phyloP scores from a whole-genome alignment of 805 yeast genomes.

The Kurtzmaniella fragi region DNA sequence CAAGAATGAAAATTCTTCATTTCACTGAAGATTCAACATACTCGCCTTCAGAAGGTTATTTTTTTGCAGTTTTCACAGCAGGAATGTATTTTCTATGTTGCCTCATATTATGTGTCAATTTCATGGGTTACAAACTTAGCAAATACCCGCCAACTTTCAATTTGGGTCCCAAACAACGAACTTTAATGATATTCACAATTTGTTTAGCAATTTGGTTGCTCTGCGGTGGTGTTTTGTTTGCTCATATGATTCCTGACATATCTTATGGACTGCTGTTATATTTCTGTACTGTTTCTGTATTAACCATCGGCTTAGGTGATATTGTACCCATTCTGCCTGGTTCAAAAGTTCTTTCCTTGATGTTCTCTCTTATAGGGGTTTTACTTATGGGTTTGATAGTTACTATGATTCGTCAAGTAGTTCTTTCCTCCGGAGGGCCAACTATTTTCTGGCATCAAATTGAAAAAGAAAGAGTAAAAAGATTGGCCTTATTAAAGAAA shows the following conservation, averaged over 20 bases:
- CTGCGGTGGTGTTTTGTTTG: slow-evolving; percentile 52
- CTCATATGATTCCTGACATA: slow-evolving; percentile 31
- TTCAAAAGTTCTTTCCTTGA: slow-evolving; percentile 52
- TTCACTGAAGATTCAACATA: slow-evolving; percentile 12
- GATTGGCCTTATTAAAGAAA: slow-evolving; percentile 15
- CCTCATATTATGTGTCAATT: slow-evolving; percentile 49
- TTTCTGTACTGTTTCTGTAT: slow-evolving; percentile 64
- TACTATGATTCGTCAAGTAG: slow-evolving; percentile 62
- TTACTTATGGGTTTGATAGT: slow-evolving; percentile 70
- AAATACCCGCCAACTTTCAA: slow-evolving; percentile 72
- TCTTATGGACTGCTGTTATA: slow-evolving; percentile 64
- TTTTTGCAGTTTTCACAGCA: slow-evolving; percentile 70
- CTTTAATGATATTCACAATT: slow-evolving; percentile 69
- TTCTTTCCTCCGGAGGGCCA: slow-evolving; percentile 56
- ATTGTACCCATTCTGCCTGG: slow-evolving; percentile 50
- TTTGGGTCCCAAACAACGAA: slow-evolving; percentile 60
- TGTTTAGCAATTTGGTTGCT: slow-evolving; percentile 63
- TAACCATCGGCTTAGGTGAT: slow-evolving; percentile 83
- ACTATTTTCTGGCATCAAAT: slow-evolving; percentile 62
- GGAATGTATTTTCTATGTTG: slow-evolving; percentile 58
- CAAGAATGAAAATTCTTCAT: slow-evolving; percentile 26
- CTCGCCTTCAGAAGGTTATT: slow-evolving; percentile 59
- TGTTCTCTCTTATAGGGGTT: slow-evolving; percentile 68
- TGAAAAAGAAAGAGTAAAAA: slow-evolving; percentile 43
- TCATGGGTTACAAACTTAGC: slow-evolving; percentile 50